Percentiles rank a stretch among this genome's conserved stretches.
phyloP scores from a whole-genome alignment of 805 yeast genomes.

The Starmera quercuum region DNA sequence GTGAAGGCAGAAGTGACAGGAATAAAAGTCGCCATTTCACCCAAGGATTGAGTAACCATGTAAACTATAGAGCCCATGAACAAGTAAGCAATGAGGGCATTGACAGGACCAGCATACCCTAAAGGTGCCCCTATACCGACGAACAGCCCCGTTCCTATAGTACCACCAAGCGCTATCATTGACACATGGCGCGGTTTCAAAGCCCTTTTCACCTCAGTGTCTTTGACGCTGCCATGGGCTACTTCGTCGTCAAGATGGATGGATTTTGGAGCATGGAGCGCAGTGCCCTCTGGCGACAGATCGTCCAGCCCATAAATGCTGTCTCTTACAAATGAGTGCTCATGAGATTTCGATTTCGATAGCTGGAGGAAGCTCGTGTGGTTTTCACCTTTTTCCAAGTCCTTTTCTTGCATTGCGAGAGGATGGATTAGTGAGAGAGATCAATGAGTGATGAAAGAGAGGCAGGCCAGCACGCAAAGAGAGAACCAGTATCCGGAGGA shows the following conservation, averaged over 20 bases:
- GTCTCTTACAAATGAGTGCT: not conserved
- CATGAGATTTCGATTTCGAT: not conserved
- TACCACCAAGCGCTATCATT: slow-evolving; percentile 70
- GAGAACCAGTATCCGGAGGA: too few relatives aligned
- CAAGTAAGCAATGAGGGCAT: slow-evolving; percentile 49
- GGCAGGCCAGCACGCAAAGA: too few relatives aligned
- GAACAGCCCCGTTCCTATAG: slow-evolving; percentile 67
- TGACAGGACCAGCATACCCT: slow-evolving; percentile 55
- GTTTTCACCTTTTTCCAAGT: not conserved
- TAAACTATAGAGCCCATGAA: slow-evolving; percentile 58
- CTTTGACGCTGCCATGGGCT: slow-evolving; percentile 23
- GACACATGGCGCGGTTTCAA: slow-evolving; percentile 58
- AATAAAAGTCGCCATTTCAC: slow-evolving; percentile 72
- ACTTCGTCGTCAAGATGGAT: slow-evolving; percentile 15
- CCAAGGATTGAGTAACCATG: slow-evolving; percentile 56
- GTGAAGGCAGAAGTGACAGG: slow-evolving; percentile 57
- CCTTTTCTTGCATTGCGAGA: not conserved
- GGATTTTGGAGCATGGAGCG: not conserved
- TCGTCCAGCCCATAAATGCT: slow-evolving; percentile 2
- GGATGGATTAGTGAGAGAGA: too few relatives aligned
- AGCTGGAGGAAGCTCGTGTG: not conserved
- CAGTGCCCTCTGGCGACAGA: not conserved
- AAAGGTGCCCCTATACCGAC: slow-evolving; percentile 54
- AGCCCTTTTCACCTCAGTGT: slow-evolving; percentile 43
- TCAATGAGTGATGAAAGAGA: too few relatives aligned